phyloP scores from a whole-genome alignment of 2,329 filamentous ascomycete genomes.

The Tricladium varicosporioides region DNA sequence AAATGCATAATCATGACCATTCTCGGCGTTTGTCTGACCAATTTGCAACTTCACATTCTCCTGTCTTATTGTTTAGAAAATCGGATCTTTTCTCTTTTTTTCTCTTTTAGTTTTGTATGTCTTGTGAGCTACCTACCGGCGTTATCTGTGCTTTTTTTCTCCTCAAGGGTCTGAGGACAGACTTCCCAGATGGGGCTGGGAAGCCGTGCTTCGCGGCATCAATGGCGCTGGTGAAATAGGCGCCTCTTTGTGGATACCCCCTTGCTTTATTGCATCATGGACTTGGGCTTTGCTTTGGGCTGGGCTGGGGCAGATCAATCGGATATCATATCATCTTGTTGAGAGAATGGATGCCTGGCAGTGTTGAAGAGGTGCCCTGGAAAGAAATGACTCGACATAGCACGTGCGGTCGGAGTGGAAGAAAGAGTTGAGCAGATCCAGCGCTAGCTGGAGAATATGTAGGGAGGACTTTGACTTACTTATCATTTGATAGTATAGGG shows the following conservation, averaged over 20 bases:
- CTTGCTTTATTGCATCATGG: constrained; percentile 10
- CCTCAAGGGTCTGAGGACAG: background rate
- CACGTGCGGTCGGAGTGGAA: too few species aligned
- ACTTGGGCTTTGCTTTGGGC: constrained; percentile 13
- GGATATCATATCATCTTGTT: too few species aligned
- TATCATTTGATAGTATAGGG: too few species aligned
- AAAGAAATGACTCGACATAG: too few species aligned
- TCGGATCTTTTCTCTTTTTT: background rate
- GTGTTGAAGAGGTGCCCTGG: too few species aligned
- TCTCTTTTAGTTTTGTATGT: background rate
- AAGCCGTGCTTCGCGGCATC: background rate
- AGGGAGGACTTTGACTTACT: too few species aligned
- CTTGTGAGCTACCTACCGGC: background rate
- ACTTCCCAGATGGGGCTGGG: background rate
- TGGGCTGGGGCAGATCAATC: background rate
- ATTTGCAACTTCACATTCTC: constrained; percentile 2
- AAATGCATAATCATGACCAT: background rate
- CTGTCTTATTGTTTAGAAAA: constrained; percentile 5
- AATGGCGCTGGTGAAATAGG: constrained; percentile 4
- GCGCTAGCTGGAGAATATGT: too few species aligned
- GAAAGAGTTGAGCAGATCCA: too few species aligned
- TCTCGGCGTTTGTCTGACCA: background rate
- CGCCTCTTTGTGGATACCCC: constrained; percentile 15
- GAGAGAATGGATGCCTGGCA: too few species aligned
- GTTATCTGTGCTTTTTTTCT: background rate